These are phyloP conservation scores for Fusarium sarcochroum DNA, from an alignment of 2,329 filamentous ascomycete species.

Conservation along the genomic window DNA sequence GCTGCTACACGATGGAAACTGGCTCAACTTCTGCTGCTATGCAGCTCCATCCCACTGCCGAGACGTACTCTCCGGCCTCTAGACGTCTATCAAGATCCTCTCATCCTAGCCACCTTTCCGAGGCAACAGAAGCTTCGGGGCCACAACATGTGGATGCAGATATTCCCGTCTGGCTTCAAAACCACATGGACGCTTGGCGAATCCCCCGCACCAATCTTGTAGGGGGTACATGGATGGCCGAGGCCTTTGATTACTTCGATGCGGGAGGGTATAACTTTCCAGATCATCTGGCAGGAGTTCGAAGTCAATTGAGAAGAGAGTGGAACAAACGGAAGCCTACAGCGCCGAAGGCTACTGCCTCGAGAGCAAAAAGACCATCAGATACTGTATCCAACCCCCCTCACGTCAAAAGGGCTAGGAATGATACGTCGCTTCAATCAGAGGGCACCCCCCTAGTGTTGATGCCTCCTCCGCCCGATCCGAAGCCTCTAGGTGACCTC, in stretches of 20 bases:
- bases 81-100: neutral
- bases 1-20: neutral
- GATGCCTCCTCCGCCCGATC: too few relatives aligned
- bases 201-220: neutral
- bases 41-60: too few relatives aligned
- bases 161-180: neutral
- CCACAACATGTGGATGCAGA: neutral
- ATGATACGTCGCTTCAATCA: neutral
- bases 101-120: neutral
- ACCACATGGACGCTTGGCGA: neutral
- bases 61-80: neutral
- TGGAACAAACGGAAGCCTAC: neutral
- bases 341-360: neutral
- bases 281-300: neutral
- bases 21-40: neutral
- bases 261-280: neutral
- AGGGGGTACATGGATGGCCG: neutral
- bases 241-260: neutral
- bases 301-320: neutral
- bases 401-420: neutral
- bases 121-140: neutral
- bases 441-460: neutral
- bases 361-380: neutral
- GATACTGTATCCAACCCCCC: neutral
- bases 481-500: neutral